Percentiles rank a stretch among this genome's conserved stretches.
These are phyloP conservation scores for Hylodesmum podocarpum DNA, from an alignment of 306 rosid species.

Conservation along the genomic window DNA sequence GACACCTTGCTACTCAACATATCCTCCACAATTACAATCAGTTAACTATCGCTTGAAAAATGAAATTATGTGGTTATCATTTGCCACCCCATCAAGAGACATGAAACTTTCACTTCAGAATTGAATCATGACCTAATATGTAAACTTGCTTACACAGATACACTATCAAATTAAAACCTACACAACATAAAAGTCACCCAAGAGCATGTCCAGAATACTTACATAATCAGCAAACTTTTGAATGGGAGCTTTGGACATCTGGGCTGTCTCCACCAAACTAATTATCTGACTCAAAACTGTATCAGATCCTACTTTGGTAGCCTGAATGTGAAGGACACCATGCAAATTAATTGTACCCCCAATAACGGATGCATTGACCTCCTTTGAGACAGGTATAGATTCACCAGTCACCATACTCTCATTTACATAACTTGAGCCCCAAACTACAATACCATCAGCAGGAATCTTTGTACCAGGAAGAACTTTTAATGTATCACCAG, in stretches of 20 bases:
- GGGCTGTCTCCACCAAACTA: slow-evolving; percentile 92
- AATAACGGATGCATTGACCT: slow-evolving; percentile 55
- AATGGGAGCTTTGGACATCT: slow-evolving; percentile 94
- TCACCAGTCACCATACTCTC: slow-evolving; percentile 97
- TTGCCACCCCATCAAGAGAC: slow-evolving; percentile 7
- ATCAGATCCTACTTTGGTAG: slow-evolving; percentile 83
- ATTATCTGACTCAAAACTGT: slow-evolving; percentile 83
- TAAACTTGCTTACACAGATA: neutral
- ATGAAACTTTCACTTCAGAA: slow-evolving; percentile 14
- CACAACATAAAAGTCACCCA: neutral
- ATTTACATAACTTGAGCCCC: slow-evolving; percentile 87
- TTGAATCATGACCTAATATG: neutral
- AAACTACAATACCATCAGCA: slow-evolving; percentile 71
- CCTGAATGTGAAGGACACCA: slow-evolving; percentile 69
- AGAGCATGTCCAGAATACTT: slow-evolving; percentile 41
- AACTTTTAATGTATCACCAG: slow-evolving; percentile 78
- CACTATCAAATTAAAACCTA: neutral
- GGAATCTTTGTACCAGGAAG: slow-evolving; percentile 86
- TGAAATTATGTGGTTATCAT: neutral
- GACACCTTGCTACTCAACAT: neutral
- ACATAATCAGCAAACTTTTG: slow-evolving; percentile 96
- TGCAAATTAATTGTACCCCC: slow-evolving; percentile 87
- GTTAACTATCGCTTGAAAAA: neutral
- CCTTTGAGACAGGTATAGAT: slow-evolving; percentile 73
- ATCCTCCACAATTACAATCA: neutral